Percentiles rank a stretch among this genome's conserved stretches.
Conservation (phyloP, 192 early-diverging fungal species). For the Coemansia sp. region DNA sequence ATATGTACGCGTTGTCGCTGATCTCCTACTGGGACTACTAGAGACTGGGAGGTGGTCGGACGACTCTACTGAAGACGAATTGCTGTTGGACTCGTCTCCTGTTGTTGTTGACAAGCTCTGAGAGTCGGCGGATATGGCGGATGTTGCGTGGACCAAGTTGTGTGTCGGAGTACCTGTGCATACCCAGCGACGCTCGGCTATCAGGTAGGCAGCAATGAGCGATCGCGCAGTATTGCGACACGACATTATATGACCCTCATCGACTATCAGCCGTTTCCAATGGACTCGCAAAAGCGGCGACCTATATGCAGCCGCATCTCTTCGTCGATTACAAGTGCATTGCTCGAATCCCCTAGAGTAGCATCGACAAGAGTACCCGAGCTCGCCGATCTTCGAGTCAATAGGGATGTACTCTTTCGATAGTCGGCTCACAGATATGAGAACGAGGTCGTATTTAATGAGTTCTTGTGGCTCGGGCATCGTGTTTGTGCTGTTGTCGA, state of each 20-base stretch:
- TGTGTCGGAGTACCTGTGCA: constrained; percentile 73
- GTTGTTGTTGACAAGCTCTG: background rate
- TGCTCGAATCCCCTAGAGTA: constrained; percentile 21
- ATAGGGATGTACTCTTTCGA: constrained; percentile 60
- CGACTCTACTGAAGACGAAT: constrained; percentile 1
- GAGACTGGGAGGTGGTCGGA: background rate
- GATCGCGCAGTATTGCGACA: constrained; percentile 51
- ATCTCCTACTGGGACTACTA: background rate
- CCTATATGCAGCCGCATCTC: constrained; percentile 27
- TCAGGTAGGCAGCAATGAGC: constrained; percentile 61
- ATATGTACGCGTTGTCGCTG: constrained; percentile 10
- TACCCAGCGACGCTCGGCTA: constrained; percentile 66
- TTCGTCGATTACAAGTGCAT: constrained; percentile 20
- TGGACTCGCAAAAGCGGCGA: constrained; percentile 73
- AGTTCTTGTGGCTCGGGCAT: constrained; percentile 61
- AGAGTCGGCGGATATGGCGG: constrained; percentile 17
- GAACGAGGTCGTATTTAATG: constrained; percentile 67
- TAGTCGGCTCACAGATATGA: constrained; percentile 68
- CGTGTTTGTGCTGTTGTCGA: constrained; percentile 47
- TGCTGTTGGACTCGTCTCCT: background rate
- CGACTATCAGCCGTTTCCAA: constrained; percentile 81
- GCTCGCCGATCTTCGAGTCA: constrained; percentile 43
- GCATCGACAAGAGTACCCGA: constrained; percentile 47
- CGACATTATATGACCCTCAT: constrained; percentile 80
- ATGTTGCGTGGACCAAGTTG: constrained; percentile 62